Conservation (phyloP, 1,284 basidiomycete species). For the Cryptococcus amylolentus region DNA sequence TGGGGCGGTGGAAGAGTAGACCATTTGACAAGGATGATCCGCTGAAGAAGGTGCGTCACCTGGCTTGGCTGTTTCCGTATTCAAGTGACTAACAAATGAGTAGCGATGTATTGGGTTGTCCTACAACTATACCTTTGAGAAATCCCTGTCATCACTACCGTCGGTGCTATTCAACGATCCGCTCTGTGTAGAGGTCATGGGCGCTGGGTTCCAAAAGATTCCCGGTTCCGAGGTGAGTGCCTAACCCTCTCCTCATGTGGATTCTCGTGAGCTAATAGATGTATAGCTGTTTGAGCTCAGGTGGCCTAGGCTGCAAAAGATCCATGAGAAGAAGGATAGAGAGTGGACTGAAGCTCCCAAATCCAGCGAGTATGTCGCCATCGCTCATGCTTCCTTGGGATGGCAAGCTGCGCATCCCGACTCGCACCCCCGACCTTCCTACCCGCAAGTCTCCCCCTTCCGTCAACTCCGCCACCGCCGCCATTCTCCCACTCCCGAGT, state of each 20-base stretch:
- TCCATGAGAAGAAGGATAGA: constrained; percentile 61
- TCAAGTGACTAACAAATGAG: not conserved
- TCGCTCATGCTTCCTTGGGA: constrained; percentile 12
- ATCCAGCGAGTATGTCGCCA: not conserved
- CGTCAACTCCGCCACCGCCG: constrained; percentile 33
- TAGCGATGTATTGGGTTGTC: constrained; percentile 49
- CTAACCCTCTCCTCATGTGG: not conserved
- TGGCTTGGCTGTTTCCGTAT: not conserved
- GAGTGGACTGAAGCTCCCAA: constrained; percentile 56
- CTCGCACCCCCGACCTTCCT: constrained; percentile 8
- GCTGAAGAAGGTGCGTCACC: constrained; percentile 34
- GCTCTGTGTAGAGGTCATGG: constrained; percentile 67
- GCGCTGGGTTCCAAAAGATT: constrained; percentile 73
- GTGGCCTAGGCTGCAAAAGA: constrained; percentile 71
- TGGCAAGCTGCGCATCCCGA: not conserved
- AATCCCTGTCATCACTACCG: constrained; percentile 55
- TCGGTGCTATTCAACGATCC: constrained; percentile 61
- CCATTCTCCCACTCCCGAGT: constrained; percentile 10
- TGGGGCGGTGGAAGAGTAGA: constrained; percentile 43
- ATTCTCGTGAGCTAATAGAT: constrained; percentile 2
- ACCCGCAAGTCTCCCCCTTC: constrained; percentile 15
- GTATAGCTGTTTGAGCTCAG: constrained; percentile 72
- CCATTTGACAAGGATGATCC: constrained; percentile 36
- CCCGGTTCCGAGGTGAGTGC: constrained; percentile 56
- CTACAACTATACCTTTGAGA: constrained; percentile 58